Evolutionary conservation across 768 basidiomycete species (phyloP).

Genomic region (Tricholoma sp.): DNA sequence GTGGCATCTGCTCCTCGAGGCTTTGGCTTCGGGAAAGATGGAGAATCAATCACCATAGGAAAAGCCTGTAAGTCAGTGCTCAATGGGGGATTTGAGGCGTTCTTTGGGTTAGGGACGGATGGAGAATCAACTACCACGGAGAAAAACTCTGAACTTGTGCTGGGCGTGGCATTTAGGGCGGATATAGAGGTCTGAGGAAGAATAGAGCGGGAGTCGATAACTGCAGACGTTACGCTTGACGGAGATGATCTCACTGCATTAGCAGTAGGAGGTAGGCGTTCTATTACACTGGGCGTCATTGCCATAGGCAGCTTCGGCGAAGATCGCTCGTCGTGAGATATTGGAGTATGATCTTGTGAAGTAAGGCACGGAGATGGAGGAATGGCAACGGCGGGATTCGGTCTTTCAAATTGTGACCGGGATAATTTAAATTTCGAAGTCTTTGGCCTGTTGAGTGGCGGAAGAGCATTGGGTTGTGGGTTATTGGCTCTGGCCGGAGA

Average conservation of each 20-base stretch:
- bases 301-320: constrained; percentile 27
- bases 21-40: constrained; percentile 11
- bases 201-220: constrained; percentile 37
- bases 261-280: constrained; percentile 7
- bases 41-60: constrained; percentile 14
- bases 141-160: not conserved
- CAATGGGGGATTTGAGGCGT: constrained; percentile 2
- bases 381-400: constrained; percentile 8
- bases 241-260: constrained; percentile 6
- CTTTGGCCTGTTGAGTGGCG: constrained; percentile 32
- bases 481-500: constrained; percentile 6
- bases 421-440: constrained; percentile 48
- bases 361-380: constrained; percentile 5
- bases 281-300: constrained; percentile 5
- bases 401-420: constrained; percentile 27
- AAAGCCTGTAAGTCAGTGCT: not conserved
- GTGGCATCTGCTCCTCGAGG: not conserved
- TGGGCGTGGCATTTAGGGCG: constrained; percentile 2
- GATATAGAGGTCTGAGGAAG: constrained; percentile 16
- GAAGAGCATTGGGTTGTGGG: constrained; percentile 13
- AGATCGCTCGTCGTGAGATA: constrained; percentile 24
- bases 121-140: constrained; percentile 14
- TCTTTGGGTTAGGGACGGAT: constrained; percentile 8
- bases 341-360: constrained; percentile 20
- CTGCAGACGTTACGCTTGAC: constrained; percentile 20